Base-by-base conservation (phyloP, 2,329 filamentous ascomycete genomes). In the Shiraia sp. region DNA sequence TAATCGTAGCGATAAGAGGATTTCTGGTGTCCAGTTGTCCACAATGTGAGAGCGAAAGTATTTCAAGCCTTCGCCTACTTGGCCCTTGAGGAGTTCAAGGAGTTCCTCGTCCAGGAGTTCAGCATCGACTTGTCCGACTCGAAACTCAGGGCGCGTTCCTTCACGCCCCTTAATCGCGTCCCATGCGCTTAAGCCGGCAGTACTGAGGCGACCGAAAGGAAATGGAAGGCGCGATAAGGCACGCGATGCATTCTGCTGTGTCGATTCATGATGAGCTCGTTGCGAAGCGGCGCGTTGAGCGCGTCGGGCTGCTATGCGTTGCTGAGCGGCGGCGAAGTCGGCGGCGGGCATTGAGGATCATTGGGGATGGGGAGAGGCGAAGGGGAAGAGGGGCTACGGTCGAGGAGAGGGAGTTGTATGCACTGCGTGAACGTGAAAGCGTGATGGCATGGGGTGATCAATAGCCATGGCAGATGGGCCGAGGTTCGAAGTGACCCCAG, bases 101-200 rank as follows among this genome's bases (percentile, higher is more conserved):
- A 99, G 78, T 73, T 97, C 93, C 64, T 96, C 90, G 69, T 99
- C 93, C 13, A 99, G 79, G 35, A 99, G 77, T 69, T 97, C 93
- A 26, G 93, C 90, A 69, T 99, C 93, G 30, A 97, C 89, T 72
- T 99, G 93, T 19, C 92, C 90, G 19, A 99, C 93, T 39, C 93
- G 85, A 68, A 96, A 96, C 9, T 88, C 86, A 4, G 93, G 92
- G 12, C 83, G 78, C 16, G 88, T 92, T 31, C 90, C 89, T 63
- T 90, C 85, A 46, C 87, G 83, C 5, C 86, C 85, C 27, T 81
- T 82, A 29, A 92, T 73, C 4, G 79, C 74, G 62, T 90, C 82
- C 89, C 87, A 95, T 40, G 82, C 72, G 26, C 73, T 72, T 13
- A 80, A 63, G 24, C 73, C 72, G 0, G 71, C 65, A 42, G 55